phyloP scores from a whole-genome alignment of 2,329 filamentous ascomycete genomes.

The Penicillium sp. region DNA sequence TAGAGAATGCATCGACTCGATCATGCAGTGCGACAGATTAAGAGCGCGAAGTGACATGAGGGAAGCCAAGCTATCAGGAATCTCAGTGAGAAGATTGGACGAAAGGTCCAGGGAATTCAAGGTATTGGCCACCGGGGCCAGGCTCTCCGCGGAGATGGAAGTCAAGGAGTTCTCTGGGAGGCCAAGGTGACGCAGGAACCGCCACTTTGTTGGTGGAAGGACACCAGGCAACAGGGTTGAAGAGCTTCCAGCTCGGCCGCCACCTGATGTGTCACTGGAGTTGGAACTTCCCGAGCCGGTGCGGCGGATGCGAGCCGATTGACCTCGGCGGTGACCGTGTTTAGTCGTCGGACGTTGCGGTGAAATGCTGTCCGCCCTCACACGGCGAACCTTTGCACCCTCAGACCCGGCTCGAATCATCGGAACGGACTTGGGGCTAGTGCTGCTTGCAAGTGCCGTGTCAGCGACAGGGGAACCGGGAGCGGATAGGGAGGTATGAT shows the following conservation, averaged over 20 bases:
- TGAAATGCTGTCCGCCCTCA: constrained; percentile 71
- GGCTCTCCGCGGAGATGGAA: constrained; percentile 70
- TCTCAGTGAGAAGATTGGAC: constrained; percentile 87
- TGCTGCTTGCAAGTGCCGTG: constrained; percentile 48
- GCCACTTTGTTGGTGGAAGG: constrained; percentile 86
- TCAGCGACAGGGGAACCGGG: constrained; percentile 63
- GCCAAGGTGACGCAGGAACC: constrained; percentile 88
- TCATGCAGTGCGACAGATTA: constrained; percentile 97
- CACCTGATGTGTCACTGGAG: constrained; percentile 64
- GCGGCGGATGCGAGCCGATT: constrained; percentile 72
- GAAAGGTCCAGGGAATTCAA: constrained; percentile 91
- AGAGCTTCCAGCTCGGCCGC: constrained; percentile 63
- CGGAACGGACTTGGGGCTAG: constrained; percentile 49
- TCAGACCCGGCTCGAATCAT: constrained; percentile 61
- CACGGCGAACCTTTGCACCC: constrained; percentile 37
- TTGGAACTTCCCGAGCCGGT: constrained; percentile 93
- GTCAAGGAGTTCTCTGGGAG: constrained; percentile 90
- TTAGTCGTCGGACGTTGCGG: constrained; percentile 75
- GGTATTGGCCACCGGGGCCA: constrained; percentile 81
- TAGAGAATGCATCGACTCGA: constrained; percentile 86
- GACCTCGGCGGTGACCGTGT: constrained; percentile 64
- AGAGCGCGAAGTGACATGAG: constrained; percentile 86
- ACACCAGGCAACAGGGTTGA: constrained; percentile 73
- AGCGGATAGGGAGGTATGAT: constrained; percentile 68
- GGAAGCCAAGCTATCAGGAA: constrained; percentile 85